Percentiles rank a stretch among this genome's conserved stretches.
Evolutionary conservation across 305 asterid genomes (phyloP).

Genomic region (Stenogyne calaminthoides): DNA sequence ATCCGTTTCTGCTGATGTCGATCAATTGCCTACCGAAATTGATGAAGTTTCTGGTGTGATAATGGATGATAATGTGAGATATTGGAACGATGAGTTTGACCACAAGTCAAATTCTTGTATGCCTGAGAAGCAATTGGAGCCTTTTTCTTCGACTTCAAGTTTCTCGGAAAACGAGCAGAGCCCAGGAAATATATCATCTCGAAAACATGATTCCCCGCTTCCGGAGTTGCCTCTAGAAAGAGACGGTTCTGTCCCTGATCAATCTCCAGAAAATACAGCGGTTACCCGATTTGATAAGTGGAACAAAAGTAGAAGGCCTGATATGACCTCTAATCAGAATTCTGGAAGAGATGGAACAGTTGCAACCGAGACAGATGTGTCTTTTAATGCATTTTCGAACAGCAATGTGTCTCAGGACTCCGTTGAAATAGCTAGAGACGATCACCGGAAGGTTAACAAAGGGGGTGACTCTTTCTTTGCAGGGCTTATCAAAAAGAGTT

Average conservation of each 20-base stretch:
- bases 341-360: constrained; percentile 51
- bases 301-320: constrained; percentile 48
- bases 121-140: constrained; percentile 48
- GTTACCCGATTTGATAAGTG: constrained; percentile 43
- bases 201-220: constrained; percentile 44
- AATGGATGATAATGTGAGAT: constrained; percentile 47
- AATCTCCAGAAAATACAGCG: constrained; percentile 42
- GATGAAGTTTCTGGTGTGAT: constrained; percentile 52
- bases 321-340: constrained; percentile 52
- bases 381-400: constrained; percentile 50
- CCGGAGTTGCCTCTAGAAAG: constrained; percentile 36
- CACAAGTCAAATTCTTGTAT: constrained; percentile 44
- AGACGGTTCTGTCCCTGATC: constrained; percentile 32
- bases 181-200: constrained; percentile 39
- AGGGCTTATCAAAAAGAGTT: constrained; percentile 66
- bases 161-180: constrained; percentile 51
- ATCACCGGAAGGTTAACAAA: constrained; percentile 47
- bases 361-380: constrained; percentile 73
- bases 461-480: constrained; percentile 73
- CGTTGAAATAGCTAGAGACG: constrained; percentile 49
- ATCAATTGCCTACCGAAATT: constrained; percentile 47
- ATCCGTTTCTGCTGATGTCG: constrained; percentile 51
- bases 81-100: constrained; percentile 49
- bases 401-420: constrained; percentile 67
- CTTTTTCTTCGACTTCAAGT: constrained; percentile 52